Conservation (phyloP, 1,284 basidiomycete genomes). For the Boletus mariae region DNA sequence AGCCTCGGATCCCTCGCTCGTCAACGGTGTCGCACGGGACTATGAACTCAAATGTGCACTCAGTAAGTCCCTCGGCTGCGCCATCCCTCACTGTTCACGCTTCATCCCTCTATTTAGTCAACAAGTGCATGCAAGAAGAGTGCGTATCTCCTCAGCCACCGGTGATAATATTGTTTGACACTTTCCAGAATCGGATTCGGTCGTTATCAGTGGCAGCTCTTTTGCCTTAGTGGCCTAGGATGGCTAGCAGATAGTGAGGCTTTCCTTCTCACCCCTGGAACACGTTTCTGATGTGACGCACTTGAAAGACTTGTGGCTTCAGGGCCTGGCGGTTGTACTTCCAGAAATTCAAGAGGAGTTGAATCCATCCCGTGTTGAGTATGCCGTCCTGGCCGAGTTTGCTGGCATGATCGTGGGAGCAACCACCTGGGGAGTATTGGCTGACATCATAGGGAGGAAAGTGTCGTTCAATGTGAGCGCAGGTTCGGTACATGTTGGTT, state of each 20-base stretch:
- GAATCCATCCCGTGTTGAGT: slow-evolving; percentile 42
- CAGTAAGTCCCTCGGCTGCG: slow-evolving; percentile 12
- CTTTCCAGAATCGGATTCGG: slow-evolving; percentile 54
- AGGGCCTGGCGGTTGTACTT: slow-evolving; percentile 52
- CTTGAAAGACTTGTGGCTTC: slow-evolving; percentile 48
- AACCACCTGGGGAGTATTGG: slow-evolving; percentile 49
- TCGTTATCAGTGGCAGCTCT: slow-evolving; percentile 57
- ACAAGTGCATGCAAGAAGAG: slow-evolving; percentile 47
- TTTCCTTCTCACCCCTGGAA: slow-evolving; percentile 7
- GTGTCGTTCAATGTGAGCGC: slow-evolving; percentile 50
- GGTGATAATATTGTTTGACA: neutral
- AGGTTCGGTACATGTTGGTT: neutral
- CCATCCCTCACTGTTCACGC: neutral
- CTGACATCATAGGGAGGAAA: slow-evolving; percentile 48
- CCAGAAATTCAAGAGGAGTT: slow-evolving; percentile 46
- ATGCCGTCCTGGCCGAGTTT: slow-evolving; percentile 53
- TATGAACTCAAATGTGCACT: slow-evolving; percentile 31
- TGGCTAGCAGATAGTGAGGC: slow-evolving; percentile 51
- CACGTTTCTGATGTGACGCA: slow-evolving; percentile 13
- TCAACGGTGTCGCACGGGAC: slow-evolving; percentile 25
- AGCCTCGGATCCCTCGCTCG: neutral
- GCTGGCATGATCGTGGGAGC: slow-evolving; percentile 58
- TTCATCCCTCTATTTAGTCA: slow-evolving; percentile 32
- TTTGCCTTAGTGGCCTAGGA: slow-evolving; percentile 52
- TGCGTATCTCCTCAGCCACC: slow-evolving; percentile 22